Percentiles rank a stretch among this genome's conserved stretches.
Conservation (phyloP, 2,329 filamentous ascomycete species). For the Cytospora chrysosperma region DNA sequence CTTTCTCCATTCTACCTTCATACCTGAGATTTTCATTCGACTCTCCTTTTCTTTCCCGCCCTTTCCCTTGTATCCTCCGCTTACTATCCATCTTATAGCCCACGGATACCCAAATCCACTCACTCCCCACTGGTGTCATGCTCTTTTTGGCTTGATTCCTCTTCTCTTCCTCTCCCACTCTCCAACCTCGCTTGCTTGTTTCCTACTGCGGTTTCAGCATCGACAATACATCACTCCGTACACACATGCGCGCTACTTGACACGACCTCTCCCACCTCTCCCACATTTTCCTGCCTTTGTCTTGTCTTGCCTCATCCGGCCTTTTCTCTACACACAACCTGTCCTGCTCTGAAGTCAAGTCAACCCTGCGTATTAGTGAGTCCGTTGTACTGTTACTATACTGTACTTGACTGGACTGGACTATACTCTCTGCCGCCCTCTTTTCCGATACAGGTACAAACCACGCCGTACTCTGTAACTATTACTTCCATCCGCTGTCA, state of each 20-base stretch:
- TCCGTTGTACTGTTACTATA: constrained; percentile 18
- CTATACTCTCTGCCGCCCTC: constrained; percentile 10
- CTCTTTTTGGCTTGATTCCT: constrained; percentile 21
- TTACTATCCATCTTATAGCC: constrained; percentile 19
- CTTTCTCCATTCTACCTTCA: constrained; percentile 17
- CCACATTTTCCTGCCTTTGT: neutral
- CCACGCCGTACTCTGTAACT: constrained; percentile 10
- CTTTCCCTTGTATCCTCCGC: constrained; percentile 19
- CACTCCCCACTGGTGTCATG: constrained; percentile 18
- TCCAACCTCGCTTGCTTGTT: constrained; percentile 11
- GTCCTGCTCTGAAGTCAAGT: constrained; percentile 16
- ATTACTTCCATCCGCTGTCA: constrained; percentile 5
- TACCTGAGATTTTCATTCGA: constrained; percentile 19
- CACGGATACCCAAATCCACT: constrained; percentile 22
- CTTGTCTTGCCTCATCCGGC: constrained; percentile 3
- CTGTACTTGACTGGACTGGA: neutral
- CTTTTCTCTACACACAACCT: constrained; percentile 3
- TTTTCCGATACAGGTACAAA: constrained; percentile 8
- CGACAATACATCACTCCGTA: constrained; percentile 13
- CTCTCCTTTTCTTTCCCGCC: constrained; percentile 16
- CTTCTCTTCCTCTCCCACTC: constrained; percentile 15
- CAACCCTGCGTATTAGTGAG: constrained; percentile 14
- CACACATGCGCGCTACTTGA: constrained; percentile 15
- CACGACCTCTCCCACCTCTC: constrained; percentile 9
- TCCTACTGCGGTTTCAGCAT: constrained; percentile 19